Evolutionary conservation across 345 rosid genomes (phyloP).

Genomic region (Barbarea vulgaris): DNA sequence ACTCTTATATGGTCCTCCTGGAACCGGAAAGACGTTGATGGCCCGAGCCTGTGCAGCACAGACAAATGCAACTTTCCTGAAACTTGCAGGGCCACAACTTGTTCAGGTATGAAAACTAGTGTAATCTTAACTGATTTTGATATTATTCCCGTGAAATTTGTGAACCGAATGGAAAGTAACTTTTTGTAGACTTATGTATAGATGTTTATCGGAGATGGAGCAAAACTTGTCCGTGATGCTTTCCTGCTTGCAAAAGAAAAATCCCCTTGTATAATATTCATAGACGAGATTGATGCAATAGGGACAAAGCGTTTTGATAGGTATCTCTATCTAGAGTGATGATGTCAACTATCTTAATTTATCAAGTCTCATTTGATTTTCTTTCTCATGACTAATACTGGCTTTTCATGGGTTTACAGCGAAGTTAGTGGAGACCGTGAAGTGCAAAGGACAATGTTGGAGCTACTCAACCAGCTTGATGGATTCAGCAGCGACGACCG

Average conservation of each 20-base stretch:
- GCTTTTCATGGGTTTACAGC: background rate
- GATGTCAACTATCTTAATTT: background rate
- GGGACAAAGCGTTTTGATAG: background rate
- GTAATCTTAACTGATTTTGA: background rate
- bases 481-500: background rate
- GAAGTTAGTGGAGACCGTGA: background rate
- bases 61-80: background rate
- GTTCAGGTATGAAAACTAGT: constrained; percentile 35
- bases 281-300: background rate
- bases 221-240: too few species aligned
- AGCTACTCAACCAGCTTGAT: background rate
- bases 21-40: too few species aligned
- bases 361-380: background rate
- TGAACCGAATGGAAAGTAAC: constrained; percentile 1
- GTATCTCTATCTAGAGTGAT: background rate
- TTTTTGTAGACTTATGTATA: background rate
- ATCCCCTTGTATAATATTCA: background rate
- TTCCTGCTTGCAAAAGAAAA: too few species aligned
- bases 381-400: background rate
- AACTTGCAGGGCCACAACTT: background rate
- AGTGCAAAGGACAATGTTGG: background rate
- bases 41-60: too few species aligned
- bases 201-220: too few species aligned
- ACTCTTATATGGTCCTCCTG: too few species aligned
- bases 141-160: constrained; percentile 47